Evolutionary conservation across 306 rosid genomes (phyloP).

Genomic region (Herpetospermum pedunculosum): DNA sequence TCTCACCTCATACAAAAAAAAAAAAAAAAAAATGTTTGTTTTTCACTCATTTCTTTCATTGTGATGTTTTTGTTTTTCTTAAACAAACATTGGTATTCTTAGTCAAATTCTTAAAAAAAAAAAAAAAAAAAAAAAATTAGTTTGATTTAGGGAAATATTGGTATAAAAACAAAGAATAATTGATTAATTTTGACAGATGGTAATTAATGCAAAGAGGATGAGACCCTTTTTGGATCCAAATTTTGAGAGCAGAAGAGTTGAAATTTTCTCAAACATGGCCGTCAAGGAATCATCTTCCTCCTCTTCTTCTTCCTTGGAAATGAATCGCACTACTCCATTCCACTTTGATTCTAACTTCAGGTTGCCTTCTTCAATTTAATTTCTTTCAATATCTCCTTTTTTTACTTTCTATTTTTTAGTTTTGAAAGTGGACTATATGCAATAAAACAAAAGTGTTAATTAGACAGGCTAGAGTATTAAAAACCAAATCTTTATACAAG

Average conservation of each 20-base stretch:
- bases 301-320: not conserved
- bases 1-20: too few relatives aligned
- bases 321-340: not conserved
- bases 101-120: too few relatives aligned
- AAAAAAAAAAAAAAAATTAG: too few relatives aligned
- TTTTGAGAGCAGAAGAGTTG: not conserved
- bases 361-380: not conserved
- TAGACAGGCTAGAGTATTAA: not conserved
- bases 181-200: constrained; percentile 5
- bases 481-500: not conserved
- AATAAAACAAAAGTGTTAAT: not conserved
- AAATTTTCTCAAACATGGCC: not conserved
- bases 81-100: too few relatives aligned
- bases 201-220: not conserved
- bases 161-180: too few relatives aligned
- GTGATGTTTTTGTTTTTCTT: too few relatives aligned
- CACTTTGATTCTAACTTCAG: not conserved
- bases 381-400: not conserved
- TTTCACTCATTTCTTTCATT: too few relatives aligned
- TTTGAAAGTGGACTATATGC: not conserved
- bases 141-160: too few relatives aligned
- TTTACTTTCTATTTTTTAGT: too few relatives aligned
- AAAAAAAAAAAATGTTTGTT: too few relatives aligned
- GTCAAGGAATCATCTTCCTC: not conserved
- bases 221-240: not conserved